Base-by-base conservation (phyloP, 2,329 filamentous ascomycete species). In the Raffaelea albimanens region DNA sequence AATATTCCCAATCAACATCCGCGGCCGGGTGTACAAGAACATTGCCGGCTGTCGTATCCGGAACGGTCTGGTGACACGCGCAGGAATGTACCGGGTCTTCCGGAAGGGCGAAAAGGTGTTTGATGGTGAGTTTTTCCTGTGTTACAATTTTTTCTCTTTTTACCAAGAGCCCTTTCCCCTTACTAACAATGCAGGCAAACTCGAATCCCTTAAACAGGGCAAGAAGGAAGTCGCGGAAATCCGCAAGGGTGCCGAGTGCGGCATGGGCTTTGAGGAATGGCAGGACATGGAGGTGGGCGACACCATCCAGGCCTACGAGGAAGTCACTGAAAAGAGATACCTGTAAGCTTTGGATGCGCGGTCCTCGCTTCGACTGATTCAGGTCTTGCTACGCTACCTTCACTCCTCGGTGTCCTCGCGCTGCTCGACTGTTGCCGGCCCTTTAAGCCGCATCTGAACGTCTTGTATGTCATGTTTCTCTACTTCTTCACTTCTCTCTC, bases 171-270 rank as follows among this genome's bases (percentile, higher is more conserved):
- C 13, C 25, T 29, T 13, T 7, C 13, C 7, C 25, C 7, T 13
- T 7, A 7, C 25, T 29, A 29, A 29, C 25, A 31, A 20, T 20
- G 5, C 20, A 95, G 91, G 90, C 55, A 75, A 75, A 45, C 78
- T 97, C 40, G 75, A 80, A 18, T 87, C 87, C 1, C 78, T 98
- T 50, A 96, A 93, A 69, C 86, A 94, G 59, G 80, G 85, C 63
- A 96, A 97, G 74, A 94, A 94, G 63, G 87, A 96, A 55, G 86
- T 93, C 25, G 71, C 72, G 41, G 87, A 95, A 60, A 93, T 95
- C 81, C 82, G 81, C 58, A 97, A 95, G 67, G 90, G 89, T 50
- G 80, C 76, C n/a, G 93, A 98, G 66, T 98, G 93, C 58, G 93
- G 93, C 55, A 83, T 98, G 55, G 82, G 80, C 45, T 91, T 98